Percentiles rank a stretch among this genome's conserved stretches.
Conservation (phyloP, 306 rosid genomes). For the Fragaria iinumae region DNA sequence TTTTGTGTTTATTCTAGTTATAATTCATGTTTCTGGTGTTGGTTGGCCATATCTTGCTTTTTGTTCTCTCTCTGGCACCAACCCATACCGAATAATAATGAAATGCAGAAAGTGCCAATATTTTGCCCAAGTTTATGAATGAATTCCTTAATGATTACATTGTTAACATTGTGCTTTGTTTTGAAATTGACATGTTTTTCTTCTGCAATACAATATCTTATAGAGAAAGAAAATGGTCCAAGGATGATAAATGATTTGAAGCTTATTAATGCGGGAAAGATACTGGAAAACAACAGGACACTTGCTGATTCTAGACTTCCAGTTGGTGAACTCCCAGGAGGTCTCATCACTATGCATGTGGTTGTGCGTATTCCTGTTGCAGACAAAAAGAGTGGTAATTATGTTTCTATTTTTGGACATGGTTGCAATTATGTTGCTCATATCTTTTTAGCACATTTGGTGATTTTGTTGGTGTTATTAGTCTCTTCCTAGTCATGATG, state of each 20-base stretch:
- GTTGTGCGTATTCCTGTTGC: constrained; percentile 44
- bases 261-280: constrained; percentile 49
- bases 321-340: constrained; percentile 36
- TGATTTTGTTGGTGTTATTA: neutral
- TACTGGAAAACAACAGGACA: constrained; percentile 42
- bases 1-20: neutral
- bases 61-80: neutral
- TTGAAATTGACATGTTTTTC: constrained; percentile 9
- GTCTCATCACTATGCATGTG: constrained; percentile 47
- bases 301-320: constrained; percentile 43
- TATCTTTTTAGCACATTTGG: neutral
- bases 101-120: neutral
- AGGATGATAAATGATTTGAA: constrained; percentile 38
- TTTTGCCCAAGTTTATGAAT: neutral
- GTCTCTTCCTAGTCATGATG: neutral
- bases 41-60: neutral
- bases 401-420: neutral
- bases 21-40: neutral
- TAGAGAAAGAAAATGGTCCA: constrained; percentile 43
- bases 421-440: neutral
- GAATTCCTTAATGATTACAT: constrained; percentile 8
- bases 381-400: constrained; percentile 38
- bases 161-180: neutral
- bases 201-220: constrained; percentile 15
- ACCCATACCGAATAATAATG: neutral